Conservation (phyloP, 306 rosid species). For the Adenanthera pavonina region DNA sequence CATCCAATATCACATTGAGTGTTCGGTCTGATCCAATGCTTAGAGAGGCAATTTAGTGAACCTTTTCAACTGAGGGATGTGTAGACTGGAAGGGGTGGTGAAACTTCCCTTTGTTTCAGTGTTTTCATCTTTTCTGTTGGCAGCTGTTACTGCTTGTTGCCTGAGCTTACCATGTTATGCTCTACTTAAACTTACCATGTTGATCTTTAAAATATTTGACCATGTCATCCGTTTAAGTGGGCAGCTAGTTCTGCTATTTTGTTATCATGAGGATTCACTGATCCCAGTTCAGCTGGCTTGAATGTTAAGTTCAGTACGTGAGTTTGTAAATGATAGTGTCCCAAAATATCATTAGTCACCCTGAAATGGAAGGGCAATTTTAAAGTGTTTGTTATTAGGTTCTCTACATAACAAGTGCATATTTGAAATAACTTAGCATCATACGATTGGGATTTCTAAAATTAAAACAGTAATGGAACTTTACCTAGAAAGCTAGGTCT, state of each 20-base stretch:
- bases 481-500: neutral
- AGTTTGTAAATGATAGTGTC: too few relatives aligned
- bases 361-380: neutral
- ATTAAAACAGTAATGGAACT: neutral
- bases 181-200: slow-evolving; percentile 60
- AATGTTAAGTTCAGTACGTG: neutral
- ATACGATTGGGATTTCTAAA: neutral
- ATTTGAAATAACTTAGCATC: neutral
- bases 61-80: slow-evolving; percentile 54
- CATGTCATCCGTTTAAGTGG: slow-evolving; percentile 23
- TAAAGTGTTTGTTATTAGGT: neutral
- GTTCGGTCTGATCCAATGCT: slow-evolving; percentile 27
- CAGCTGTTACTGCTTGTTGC: slow-evolving; percentile 53
- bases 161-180: slow-evolving; percentile 53
- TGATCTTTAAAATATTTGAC: slow-evolving; percentile 46
- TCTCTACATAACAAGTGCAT: neutral
- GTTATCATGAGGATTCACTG: slow-evolving; percentile 29
- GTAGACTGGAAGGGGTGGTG: slow-evolving; percentile 54
- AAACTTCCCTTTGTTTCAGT: slow-evolving; percentile 61
- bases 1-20: slow-evolving; percentile 57
- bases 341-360: neutral
- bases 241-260: slow-evolving; percentile 31
- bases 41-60: slow-evolving; percentile 43
- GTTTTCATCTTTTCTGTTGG: slow-evolving; percentile 54
- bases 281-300: neutral